These are phyloP conservation scores for button mushroom (Agaricus bisporus) DNA, from an alignment of 768 basidiomycete genomes.

Conservation along the genomic window DNA sequence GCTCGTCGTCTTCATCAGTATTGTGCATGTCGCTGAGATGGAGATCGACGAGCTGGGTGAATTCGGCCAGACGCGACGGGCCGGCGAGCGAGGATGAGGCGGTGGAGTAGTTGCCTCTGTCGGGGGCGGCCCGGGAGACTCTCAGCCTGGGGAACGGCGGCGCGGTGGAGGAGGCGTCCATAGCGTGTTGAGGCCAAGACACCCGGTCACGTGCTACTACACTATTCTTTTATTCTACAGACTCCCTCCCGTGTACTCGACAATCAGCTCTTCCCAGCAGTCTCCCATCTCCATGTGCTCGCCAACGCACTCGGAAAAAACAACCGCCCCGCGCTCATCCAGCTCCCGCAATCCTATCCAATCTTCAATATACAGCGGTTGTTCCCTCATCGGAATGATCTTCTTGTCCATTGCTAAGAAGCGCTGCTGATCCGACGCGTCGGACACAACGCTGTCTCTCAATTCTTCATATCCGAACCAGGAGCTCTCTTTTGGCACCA, in stretches of 20 bases:
- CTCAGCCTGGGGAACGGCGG: slow-evolving; percentile 24
- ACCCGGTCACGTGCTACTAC: not conserved
- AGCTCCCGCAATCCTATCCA: slow-evolving; percentile 75
- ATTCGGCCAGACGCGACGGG: slow-evolving; percentile 30
- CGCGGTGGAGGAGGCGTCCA: slow-evolving; percentile 30
- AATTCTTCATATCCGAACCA: slow-evolving; percentile 78
- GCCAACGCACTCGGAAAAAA: slow-evolving; percentile 59
- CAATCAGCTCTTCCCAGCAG: slow-evolving; percentile 55
- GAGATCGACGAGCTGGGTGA: slow-evolving; percentile 23
- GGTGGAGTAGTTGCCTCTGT: slow-evolving; percentile 20
- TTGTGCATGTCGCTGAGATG: slow-evolving; percentile 20
- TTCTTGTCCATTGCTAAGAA: slow-evolving; percentile 4
- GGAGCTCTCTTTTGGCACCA: slow-evolving; percentile 77
- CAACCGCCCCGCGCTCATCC: slow-evolving; percentile 58
- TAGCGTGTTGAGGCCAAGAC: slow-evolving; percentile 7
- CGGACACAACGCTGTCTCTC: slow-evolving; percentile 18
- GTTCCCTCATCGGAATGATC: slow-evolving; percentile 65
- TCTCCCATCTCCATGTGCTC: slow-evolving; percentile 68
- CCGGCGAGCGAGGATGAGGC: slow-evolving; percentile 25
- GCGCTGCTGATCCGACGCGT: not conserved
- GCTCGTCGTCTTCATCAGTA: slow-evolving; percentile 20
- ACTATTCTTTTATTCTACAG: slow-evolving; percentile 10
- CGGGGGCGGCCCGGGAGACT: slow-evolving; percentile 8
- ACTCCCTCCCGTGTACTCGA: slow-evolving; percentile 31
- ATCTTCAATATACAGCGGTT: slow-evolving; percentile 70